A percentile compares a stretch with the other conserved stretches of the same genome.
phyloP scores from a whole-genome alignment of 2,329 filamentous ascomycete genomes.

The Graphiopsis chlorocephala region DNA sequence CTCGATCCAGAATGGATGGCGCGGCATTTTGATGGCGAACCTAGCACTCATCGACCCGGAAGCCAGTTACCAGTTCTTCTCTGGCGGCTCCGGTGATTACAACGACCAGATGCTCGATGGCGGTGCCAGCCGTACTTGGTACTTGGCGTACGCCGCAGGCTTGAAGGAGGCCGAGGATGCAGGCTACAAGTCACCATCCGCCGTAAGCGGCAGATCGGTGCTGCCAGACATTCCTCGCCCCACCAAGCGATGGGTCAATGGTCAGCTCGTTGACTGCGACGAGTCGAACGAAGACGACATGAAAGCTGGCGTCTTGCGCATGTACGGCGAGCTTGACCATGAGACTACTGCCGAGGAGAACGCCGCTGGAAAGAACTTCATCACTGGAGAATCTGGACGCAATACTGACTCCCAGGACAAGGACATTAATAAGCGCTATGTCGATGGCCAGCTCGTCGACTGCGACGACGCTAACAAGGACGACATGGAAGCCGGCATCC shows the following conservation, averaged over 20 bases:
- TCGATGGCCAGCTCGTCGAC: conserved; percentile 12
- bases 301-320: conserved; percentile 6
- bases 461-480: conserved; percentile 11
- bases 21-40: conserved; percentile 79
- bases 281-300: conserved; percentile 11
- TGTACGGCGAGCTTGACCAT: conserved; percentile 11
- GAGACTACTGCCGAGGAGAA: background rate
- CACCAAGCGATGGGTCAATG: conserved; percentile 8
- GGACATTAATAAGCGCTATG: background rate
- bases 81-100: conserved; percentile 54
- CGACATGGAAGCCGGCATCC: conserved; percentile 14
- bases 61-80: conserved; percentile 73
- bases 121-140: conserved; percentile 82
- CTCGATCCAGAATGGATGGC: conserved; percentile 73
- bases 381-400: background rate
- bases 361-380: conserved; percentile 1
- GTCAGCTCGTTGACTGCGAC: conserved; percentile 13
- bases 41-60: conserved; percentile 71
- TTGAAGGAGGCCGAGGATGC: conserved; percentile 29
- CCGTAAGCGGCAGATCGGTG: background rate
- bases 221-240: background rate
- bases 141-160: conserved; percentile 75
- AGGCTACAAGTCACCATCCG: background rate
- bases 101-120: conserved; percentile 71
- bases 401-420: background rate